These are phyloP conservation scores for Sparassis latifolia DNA, from an alignment of 1,284 basidiomycete species.

Conservation along the genomic window DNA sequence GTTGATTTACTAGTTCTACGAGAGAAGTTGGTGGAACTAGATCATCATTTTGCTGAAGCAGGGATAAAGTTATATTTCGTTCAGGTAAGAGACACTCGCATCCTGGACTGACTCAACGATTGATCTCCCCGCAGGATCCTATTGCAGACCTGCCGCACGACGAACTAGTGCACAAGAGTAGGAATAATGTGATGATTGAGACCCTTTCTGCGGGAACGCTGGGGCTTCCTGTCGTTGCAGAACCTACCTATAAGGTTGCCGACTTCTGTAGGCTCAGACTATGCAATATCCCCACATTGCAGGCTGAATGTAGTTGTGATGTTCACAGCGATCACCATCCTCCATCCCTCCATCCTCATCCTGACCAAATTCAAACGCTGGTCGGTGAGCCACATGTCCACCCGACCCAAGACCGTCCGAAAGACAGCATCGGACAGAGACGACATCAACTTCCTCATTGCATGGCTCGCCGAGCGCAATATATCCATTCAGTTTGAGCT, in stretches of 20 bases:
- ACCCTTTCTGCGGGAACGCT: constrained; percentile 22
- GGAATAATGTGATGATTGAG: constrained; percentile 26
- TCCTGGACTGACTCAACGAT: too few relatives aligned
- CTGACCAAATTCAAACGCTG: constrained; percentile 32
- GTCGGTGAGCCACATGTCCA: constrained; percentile 19
- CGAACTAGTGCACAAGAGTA: constrained; percentile 16
- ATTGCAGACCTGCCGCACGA: not conserved
- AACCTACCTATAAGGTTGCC: constrained; percentile 13
- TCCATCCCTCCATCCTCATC: constrained; percentile 27
- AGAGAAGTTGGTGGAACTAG: constrained; percentile 15
- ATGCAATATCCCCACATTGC: too few relatives aligned
- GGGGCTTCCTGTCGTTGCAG: constrained; percentile 22
- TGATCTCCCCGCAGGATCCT: not conserved
- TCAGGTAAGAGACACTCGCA: constrained; percentile 13
- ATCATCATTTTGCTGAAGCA: constrained; percentile 20
- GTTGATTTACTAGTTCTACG: constrained; percentile 16
- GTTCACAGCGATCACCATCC: constrained; percentile 19
- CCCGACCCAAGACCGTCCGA: constrained; percentile 21
- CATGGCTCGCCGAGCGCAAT: constrained; percentile 20
- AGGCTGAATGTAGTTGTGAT: too few relatives aligned
- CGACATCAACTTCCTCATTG: constrained; percentile 23
- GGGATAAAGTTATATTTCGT: constrained; percentile 27
- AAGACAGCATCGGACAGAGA: constrained; percentile 21
- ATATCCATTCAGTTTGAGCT: constrained; percentile 22
- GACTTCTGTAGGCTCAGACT: not conserved